Base-by-base conservation (phyloP, 495 filamentous ascomycete species). In the Rostrohypoxylon terebratum region DNA sequence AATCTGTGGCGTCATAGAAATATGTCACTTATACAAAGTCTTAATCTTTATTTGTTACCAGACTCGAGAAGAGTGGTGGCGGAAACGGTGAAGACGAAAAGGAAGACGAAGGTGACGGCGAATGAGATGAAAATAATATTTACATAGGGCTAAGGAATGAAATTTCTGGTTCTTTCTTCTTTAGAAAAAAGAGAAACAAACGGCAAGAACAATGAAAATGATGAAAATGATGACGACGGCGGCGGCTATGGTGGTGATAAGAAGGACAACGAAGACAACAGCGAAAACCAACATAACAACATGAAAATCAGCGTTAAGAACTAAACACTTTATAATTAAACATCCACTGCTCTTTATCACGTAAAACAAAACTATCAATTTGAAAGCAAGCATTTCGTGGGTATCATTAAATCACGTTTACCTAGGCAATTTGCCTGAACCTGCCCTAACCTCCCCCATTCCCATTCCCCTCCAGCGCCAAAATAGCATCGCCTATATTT, bases 361-460 rank as follows among this genome's bases (percentile, higher is more conserved):
- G 3, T 38, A 4, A 65, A 65, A 34, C 5, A 21, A 14, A 65
- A 45, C 40, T 23, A 23, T n/a, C 23, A 25, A 34, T 11, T 21
- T 4, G 25, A n/a, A 59, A 51, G 16, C 8, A 31, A 63, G 42
- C 38, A 10, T 66, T 23, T 75, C 63, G 60, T 63, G 75, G 75
- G 75, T 77, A 77, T 77, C 75, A 75, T 68, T 67, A 58, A 63
- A 65, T 66, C 60, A 66, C 13, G n/a, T 66, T 40, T 65, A 50
- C 1, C 34, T 18, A 45, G 20, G 2, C 28, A 54, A 45, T 47
- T 23, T 68, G 53, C 59, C 18, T 68, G 59, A 42, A 16, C 33
- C 55, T 42, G 21, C 48, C 48, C 11, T 40, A 4, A 20, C 21
- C 23, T 33, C 55, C 9, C 25, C 34, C 33, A 36, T 9, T 59